A percentile compares a stretch with the other conserved stretches of the same genome.
These are phyloP conservation scores for Bacidia gigantensis DNA, from an alignment of 495 filamentous ascomycete species.

Conservation along the genomic window DNA sequence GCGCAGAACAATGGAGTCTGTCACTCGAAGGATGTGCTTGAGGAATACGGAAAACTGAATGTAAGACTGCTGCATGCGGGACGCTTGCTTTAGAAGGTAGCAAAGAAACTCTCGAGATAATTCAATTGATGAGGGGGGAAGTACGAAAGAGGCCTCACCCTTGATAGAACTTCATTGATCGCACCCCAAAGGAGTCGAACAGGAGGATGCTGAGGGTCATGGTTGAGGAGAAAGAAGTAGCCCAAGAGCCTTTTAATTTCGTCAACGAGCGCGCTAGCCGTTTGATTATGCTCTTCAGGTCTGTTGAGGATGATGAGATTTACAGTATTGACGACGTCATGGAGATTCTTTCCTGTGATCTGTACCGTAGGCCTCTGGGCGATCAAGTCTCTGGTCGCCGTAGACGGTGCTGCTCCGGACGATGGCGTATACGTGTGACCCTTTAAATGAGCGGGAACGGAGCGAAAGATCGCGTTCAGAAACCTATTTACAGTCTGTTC, in stretches of 20 bases:
- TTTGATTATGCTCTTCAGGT: not conserved
- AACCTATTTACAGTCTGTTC: not conserved
- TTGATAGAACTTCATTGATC: not conserved
- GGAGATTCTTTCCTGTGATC: not conserved
- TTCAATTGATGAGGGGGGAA: no score
- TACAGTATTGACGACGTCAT: not conserved
- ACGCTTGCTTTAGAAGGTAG: no score
- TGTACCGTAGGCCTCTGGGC: not conserved
- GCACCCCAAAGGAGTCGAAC: not conserved
- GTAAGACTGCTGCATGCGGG: no score
- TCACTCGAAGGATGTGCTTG: no score
- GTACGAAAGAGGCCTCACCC: no score
- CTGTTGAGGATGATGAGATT: not conserved
- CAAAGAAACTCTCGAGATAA: no score
- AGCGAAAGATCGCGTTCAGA: slow-evolving; percentile 4
- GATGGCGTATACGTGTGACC: not conserved
- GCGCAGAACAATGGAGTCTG: no score
- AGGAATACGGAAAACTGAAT: no score
- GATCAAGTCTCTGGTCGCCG: not conserved
- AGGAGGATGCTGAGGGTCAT: not conserved
- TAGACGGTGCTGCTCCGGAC: not conserved
- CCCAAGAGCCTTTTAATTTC: not conserved
- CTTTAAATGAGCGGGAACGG: not conserved
- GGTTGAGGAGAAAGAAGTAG: not conserved
- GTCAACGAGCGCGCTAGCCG: not conserved